These are phyloP conservation scores for Sordariomycetes sp. DNA, from an alignment of 2,329 filamentous ascomycete genomes.

Conservation along the genomic window DNA sequence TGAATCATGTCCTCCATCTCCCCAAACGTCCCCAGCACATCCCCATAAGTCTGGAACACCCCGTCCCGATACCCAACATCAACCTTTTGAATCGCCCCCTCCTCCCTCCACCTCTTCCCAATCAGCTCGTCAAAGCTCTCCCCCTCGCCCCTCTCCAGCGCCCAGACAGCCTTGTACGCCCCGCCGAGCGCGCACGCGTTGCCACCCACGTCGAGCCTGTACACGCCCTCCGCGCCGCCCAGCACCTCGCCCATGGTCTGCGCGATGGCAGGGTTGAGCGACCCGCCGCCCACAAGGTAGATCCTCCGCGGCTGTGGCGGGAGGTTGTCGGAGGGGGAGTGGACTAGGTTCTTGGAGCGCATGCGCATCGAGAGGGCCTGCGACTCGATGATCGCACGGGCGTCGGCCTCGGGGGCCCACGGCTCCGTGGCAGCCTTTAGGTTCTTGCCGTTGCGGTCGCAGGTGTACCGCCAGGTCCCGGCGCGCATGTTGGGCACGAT, in stretches of 20 bases:
- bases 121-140: conserved; percentile 87
- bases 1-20: conserved; percentile 60
- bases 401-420: conserved; percentile 53
- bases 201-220: conserved; percentile 83
- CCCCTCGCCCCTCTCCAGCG: conserved; percentile 50
- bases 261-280: conserved; percentile 79
- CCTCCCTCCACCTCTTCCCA: conserved; percentile 72
- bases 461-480: conserved; percentile 76
- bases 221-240: conserved; percentile 80
- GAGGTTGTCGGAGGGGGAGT: conserved; percentile 35
- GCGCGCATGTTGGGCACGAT: conserved; percentile 84
- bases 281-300: conserved; percentile 90
- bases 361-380: conserved; percentile 86
- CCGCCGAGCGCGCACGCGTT: conserved; percentile 91
- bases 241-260: conserved; percentile 76
- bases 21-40: conserved; percentile 63
- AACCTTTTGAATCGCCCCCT: conserved; percentile 69
- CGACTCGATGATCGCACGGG: conserved; percentile 82
- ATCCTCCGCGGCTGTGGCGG: conserved; percentile 79
- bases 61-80: conserved; percentile 67
- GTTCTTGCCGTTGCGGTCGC: conserved; percentile 38
- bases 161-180: conserved; percentile 95
- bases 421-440: conserved; percentile 17
- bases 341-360: conserved; percentile 65
- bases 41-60: conserved; percentile 65